Evolutionary conservation across 768 basidiomycete genomes (phyloP).

Genomic region (Chalciporus pseudorubinellus): DNA sequence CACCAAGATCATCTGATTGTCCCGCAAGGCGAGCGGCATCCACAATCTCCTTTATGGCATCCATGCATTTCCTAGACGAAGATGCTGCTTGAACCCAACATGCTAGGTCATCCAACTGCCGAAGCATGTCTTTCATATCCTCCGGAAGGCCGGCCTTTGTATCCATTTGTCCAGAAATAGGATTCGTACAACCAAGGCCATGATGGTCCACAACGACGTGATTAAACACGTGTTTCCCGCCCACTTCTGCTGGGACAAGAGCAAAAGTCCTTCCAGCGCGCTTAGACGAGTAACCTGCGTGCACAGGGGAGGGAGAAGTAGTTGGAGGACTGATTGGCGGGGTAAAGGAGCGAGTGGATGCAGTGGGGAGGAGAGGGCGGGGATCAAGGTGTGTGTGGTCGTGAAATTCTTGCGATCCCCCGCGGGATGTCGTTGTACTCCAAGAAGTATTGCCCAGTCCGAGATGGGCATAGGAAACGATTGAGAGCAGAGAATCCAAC

Average conservation of each 20-base stretch:
- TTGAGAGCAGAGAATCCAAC: conserved; percentile 1
- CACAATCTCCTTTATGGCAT: neutral
- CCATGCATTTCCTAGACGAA: conserved; percentile 7
- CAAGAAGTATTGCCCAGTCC: neutral
- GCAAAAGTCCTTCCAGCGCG: conserved; percentile 17
- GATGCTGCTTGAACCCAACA: conserved; percentile 25
- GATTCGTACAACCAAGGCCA: neutral
- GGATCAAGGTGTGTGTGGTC: neutral
- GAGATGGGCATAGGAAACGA: neutral
- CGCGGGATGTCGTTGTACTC: neutral
- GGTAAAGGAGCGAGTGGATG: conserved; percentile 8
- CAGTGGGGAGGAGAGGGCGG: neutral
- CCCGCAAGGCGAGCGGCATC: neutral
- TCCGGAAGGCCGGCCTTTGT: conserved; percentile 20
- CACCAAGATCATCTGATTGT: neutral
- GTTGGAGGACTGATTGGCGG: conserved; percentile 19
- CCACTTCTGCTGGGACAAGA: conserved; percentile 13
- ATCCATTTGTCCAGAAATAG: neutral
- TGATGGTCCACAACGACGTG: conserved; percentile 13
- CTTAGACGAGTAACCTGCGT: conserved; percentile 13
- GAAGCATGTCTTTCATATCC: conserved; percentile 28
- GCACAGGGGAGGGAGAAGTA: neutral
- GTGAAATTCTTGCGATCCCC: neutral
- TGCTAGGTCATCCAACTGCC: conserved; percentile 28
- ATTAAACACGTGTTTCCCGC: conserved; percentile 13